Conservation (phyloP, 2,329 filamentous ascomycete genomes). For the Chrysoporthe cubensis region DNA sequence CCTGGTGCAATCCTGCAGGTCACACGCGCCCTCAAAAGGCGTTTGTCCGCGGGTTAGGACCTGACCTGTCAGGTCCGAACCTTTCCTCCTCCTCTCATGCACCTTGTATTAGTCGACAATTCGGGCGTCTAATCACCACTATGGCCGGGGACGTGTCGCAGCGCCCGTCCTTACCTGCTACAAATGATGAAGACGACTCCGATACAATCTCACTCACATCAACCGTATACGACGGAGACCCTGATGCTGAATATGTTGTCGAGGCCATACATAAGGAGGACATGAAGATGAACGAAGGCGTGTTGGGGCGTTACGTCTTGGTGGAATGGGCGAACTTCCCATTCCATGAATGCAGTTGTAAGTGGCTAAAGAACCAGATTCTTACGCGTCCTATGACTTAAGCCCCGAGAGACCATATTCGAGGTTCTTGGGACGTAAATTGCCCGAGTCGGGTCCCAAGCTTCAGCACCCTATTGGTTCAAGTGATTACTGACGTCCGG, state of each 20-base stretch:
- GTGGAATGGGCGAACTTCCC: conserved; percentile 68
- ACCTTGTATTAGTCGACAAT: background rate
- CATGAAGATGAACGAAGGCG: conserved; percentile 36
- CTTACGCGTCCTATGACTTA: background rate
- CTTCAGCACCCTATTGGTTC: background rate
- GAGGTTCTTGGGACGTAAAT: background rate
- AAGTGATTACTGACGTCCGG: background rate
- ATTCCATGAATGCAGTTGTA: conserved; percentile 57
- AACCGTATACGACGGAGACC: conserved; percentile 41
- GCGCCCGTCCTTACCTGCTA: conserved; percentile 3
- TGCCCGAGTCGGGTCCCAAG: background rate
- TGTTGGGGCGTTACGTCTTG: conserved; percentile 52
- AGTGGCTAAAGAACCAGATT: background rate
- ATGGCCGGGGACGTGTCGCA: conserved; percentile 13
- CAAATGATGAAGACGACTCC: conserved; percentile 48
- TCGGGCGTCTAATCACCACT: background rate
- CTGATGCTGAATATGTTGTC: conserved; percentile 56
- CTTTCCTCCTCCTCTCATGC: background rate
- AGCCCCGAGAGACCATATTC: background rate
- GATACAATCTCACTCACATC: conserved; percentile 62
- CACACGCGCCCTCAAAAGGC: background rate
- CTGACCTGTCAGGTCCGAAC: background rate
- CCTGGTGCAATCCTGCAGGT: background rate
- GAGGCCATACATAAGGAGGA: conserved; percentile 57
- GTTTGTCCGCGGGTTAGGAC: background rate